Conservation (phyloP, 2,329 filamentous ascomycete species). For the Zalaria obscura region DNA sequence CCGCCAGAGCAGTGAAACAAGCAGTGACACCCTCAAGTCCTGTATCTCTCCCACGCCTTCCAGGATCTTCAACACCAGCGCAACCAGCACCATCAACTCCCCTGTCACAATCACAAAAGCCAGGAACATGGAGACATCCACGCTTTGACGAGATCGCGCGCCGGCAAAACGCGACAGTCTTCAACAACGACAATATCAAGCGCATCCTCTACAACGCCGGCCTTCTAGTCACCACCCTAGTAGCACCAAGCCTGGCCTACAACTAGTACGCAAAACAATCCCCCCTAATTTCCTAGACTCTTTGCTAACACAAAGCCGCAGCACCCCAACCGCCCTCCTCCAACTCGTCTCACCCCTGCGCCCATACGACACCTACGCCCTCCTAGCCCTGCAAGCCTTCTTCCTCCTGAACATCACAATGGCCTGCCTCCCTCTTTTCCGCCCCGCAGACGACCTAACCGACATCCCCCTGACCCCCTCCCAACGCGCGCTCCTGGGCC, state of each 20-base stretch:
- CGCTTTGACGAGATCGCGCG: conserved; percentile 73
- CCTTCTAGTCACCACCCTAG: conserved; percentile 37
- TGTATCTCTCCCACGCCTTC: conserved; percentile 3
- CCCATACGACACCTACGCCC: conserved; percentile 24
- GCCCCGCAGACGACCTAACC: conserved; percentile 59
- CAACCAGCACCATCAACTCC: not conserved
- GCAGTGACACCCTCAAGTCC: not conserved
- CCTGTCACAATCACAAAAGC: conserved; percentile 5
- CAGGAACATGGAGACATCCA: conserved; percentile 82
- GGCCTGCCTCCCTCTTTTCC: conserved; percentile 59
- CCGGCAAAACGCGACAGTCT: conserved; percentile 64
- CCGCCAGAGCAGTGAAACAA: not conserved
- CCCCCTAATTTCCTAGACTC: not conserved
- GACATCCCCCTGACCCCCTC: conserved; percentile 87
- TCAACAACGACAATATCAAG: conserved; percentile 62
- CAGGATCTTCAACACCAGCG: conserved; percentile 10
- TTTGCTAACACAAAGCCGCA: conserved; percentile 11
- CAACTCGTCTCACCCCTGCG: conserved; percentile 10
- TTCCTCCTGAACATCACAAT: conserved; percentile 48
- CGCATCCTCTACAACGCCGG: conserved; percentile 54
- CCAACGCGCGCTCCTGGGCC: conserved; percentile 71
- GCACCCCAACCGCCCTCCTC: conserved; percentile 11
- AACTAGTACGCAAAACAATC: conserved; percentile 3
- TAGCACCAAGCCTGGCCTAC: conserved; percentile 18
- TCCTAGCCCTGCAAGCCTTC: conserved; percentile 40